A percentile compares a stretch with the other conserved stretches of the same genome.
These are phyloP conservation scores for Hemisphaericaspora lyxosophila DNA, from an alignment of 1,139 yeast genomes.

Conservation along the genomic window DNA sequence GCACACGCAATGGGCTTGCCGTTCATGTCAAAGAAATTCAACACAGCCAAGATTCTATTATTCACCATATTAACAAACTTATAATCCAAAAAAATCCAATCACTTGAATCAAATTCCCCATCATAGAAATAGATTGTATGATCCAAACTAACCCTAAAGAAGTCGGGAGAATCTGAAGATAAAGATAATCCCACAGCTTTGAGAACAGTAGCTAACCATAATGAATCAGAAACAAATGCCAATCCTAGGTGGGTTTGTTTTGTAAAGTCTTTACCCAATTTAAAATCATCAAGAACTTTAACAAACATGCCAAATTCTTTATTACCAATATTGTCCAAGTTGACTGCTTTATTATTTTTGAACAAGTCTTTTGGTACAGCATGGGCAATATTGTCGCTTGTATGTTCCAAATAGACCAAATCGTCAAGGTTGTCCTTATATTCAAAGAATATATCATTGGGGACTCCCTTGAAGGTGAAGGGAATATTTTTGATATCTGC, in stretches of 20 bases:
- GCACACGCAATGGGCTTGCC: slow-evolving; percentile 32
- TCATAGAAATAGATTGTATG: slow-evolving; percentile 43
- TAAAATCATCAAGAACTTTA: slow-evolving; percentile 30
- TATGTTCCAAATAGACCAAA: slow-evolving; percentile 26
- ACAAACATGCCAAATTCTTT: slow-evolving; percentile 35
- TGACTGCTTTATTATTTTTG: slow-evolving; percentile 18
- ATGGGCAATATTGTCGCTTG: slow-evolving; percentile 34
- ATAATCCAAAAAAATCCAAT: slow-evolving; percentile 42
- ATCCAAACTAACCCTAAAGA: slow-evolving; percentile 43
- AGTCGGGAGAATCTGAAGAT: slow-evolving; percentile 17
- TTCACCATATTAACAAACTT: slow-evolving; percentile 35
- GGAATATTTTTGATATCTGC: slow-evolving; percentile 24
- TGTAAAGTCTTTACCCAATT: slow-evolving; percentile 24
- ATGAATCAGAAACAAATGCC: slow-evolving; percentile 21
- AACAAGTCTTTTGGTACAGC: slow-evolving; percentile 33
- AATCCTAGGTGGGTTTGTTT: slow-evolving; percentile 16
- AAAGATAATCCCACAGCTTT: slow-evolving; percentile 30
- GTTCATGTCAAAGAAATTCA: slow-evolving; percentile 29
- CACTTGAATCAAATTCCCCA: slow-evolving; percentile 33
- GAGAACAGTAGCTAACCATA: slow-evolving; percentile 26
- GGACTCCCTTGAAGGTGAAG: slow-evolving; percentile 30
- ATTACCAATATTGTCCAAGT: slow-evolving; percentile 24
- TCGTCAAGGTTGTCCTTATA: slow-evolving; percentile 31
- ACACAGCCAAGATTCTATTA: slow-evolving; percentile 32
- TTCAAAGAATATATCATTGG: slow-evolving; percentile 32